These are phyloP conservation scores for Sugiyamaella xylanicola DNA, from an alignment of 1,139 yeast genomes.

Conservation along the genomic window DNA sequence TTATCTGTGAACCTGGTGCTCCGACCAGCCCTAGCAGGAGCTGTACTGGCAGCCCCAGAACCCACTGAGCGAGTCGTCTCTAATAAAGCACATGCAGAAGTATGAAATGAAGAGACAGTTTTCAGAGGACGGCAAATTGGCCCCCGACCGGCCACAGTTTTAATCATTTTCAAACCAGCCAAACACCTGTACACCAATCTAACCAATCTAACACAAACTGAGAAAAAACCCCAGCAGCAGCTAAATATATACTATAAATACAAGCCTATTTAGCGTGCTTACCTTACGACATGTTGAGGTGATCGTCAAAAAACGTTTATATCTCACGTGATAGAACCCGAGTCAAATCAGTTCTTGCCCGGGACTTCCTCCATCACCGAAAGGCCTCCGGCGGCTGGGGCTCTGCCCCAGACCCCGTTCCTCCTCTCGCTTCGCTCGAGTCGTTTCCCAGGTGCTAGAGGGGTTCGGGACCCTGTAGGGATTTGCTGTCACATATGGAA, in stretches of 20 bases:
- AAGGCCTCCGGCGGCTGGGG: no score
- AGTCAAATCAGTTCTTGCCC: background rate
- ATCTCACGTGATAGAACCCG: background rate
- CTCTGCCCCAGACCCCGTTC: no score
- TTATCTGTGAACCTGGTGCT: conserved; percentile 68
- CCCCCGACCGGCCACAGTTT: background rate
- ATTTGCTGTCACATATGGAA: no score
- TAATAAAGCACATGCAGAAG: background rate
- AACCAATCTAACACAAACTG: no score
- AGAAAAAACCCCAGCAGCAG: no score
- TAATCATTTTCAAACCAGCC: conserved; percentile 2
- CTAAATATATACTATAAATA: no score
- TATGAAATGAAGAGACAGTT: conserved; percentile 9
- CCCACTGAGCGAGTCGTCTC: background rate
- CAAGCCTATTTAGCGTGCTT: no score
- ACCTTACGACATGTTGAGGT: background rate
- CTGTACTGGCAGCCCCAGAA: conserved; percentile 8
- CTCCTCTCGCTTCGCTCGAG: no score
- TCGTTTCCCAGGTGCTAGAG: no score
- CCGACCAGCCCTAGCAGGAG: conserved; percentile 45
- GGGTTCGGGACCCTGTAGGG: no score
- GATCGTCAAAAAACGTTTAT: background rate
- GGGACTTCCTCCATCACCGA: no score
- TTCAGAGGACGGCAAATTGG: background rate
- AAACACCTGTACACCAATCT: no score